Conservation (phyloP, 2,329 filamentous ascomycete genomes). For the Xenoacremonium recifei region DNA sequence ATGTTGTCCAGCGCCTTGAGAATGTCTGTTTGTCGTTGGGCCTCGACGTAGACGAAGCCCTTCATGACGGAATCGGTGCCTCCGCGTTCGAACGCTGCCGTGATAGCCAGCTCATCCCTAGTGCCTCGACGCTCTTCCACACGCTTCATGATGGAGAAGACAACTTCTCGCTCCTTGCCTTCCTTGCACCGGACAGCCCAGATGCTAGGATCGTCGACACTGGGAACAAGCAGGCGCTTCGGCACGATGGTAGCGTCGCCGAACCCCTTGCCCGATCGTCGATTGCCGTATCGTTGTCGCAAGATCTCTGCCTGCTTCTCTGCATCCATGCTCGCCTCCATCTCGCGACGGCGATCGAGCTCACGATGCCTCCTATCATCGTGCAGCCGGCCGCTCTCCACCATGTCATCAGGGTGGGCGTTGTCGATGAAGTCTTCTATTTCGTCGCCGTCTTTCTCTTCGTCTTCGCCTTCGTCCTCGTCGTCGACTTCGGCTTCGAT, state of each 20-base stretch:
- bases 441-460: slow-evolving; percentile 84
- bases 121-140: slow-evolving; percentile 77
- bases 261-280: slow-evolving; percentile 62
- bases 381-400: slow-evolving; percentile 74
- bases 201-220: slow-evolving; percentile 92
- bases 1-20: slow-evolving; percentile 79
- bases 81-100: slow-evolving; percentile 87
- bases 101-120: slow-evolving; percentile 80
- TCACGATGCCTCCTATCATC: slow-evolving; percentile 93
- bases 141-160: slow-evolving; percentile 84
- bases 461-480: slow-evolving; percentile 83
- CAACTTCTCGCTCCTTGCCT: slow-evolving; percentile 90
- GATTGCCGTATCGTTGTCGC: slow-evolving; percentile 83
- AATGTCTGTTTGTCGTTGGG: slow-evolving; percentile 82
- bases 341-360: slow-evolving; percentile 86
- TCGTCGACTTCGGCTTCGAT: slow-evolving; percentile 98
- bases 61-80: slow-evolving; percentile 77
- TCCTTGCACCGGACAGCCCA: slow-evolving; percentile 93
- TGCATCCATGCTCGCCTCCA: slow-evolving; percentile 84
- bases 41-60: slow-evolving; percentile 94
- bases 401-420: slow-evolving; percentile 85
- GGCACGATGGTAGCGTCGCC: slow-evolving; percentile 76
- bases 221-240: slow-evolving; percentile 82
- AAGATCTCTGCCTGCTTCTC: slow-evolving; percentile 89
- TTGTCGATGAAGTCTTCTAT: slow-evolving; percentile 84